Conservation (phyloP, 495 filamentous ascomycete genomes). For the Pseudoneurospora amorphoporcata region DNA sequence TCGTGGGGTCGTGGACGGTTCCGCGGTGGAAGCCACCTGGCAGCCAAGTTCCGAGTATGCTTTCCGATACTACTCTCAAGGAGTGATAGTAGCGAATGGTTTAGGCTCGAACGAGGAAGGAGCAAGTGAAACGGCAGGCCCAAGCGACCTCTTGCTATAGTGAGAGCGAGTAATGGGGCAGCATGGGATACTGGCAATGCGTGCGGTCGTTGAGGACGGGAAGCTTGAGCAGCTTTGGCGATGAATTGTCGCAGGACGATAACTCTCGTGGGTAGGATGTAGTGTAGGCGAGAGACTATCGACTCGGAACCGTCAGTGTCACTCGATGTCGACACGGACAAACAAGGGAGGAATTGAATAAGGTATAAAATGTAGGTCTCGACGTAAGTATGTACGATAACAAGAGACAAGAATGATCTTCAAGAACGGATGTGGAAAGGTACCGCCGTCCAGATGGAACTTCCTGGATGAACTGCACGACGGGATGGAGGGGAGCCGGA, state of each 20-base stretch:
- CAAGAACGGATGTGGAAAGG: not conserved
- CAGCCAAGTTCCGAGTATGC: not conserved
- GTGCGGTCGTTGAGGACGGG: not conserved
- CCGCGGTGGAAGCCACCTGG: not conserved
- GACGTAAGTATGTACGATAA: not conserved
- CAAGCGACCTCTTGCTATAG: not conserved
- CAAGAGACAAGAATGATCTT: not conserved
- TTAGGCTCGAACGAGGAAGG: not conserved
- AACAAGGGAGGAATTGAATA: not conserved
- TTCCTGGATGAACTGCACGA: not conserved
- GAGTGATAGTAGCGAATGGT: not conserved
- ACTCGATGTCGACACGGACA: not conserved
- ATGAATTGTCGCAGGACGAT: not conserved
- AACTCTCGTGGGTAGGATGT: not conserved
- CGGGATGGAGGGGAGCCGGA: not conserved
- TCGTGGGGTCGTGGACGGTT: not conserved
- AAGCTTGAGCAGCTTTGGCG: not conserved
- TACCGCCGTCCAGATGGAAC: not conserved
- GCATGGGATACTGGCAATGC: not conserved
- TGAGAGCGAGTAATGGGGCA: not conserved
- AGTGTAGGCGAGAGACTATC: not conserved
- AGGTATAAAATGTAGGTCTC: not conserved
- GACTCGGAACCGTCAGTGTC: not conserved
- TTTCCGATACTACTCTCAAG: not conserved
- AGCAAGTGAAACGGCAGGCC: not conserved